Evolutionary conservation across 1,139 yeast species (phyloP), one percentile per base, ranked within the genome.

Genomic region (Sugiyamaella novakii): DNA sequence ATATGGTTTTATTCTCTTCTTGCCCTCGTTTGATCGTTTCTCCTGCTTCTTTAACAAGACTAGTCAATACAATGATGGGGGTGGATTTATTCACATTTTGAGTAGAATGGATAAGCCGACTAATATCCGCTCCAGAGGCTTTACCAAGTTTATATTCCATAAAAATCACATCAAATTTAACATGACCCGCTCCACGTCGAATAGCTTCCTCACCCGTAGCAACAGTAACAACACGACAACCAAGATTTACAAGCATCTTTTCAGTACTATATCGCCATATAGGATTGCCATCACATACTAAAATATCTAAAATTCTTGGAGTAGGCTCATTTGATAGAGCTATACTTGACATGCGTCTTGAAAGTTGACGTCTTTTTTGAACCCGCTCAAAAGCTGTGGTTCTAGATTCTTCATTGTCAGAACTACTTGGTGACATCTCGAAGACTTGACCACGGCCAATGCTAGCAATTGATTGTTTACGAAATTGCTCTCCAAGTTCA

Each of bases 201-300:
- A 89, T 79, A 48, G 89, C 74, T 55, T 88, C 96, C 54, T 89
- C 92, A 1, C 95, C 96, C 54, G 84, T 83, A 0, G 82, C 73
- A 5, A 87, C 87, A 1, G 88, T 74, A 5, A 87, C 87, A 6
- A 88, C 96, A 11, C 84, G 79, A 68, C 96, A 88, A 0, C 95
- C 95, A 28, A 84, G 66, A 49, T 77, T 75, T 53, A 83, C 88
- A 52, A 92, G 70, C 58, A 84, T 74, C 51, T 77, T 79, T 43
- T 81, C 78, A 36, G 84, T 77, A 10, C 87, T 77, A 62, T 81
- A 88, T 42, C 95, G 70, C 54, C 87, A 84, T 46, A 84, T 84
- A 0, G 96, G 92, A 53, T 87, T 87, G 2, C 94, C 89, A 61
- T 89, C 96, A 68, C 96, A 89, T 27, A 88, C 75, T 43, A 91